Evolutionary conservation across 306 rosid genomes (phyloP), one percentile per base, ranked within the genome.

Genomic region (Trifolium fragiferum): DNA sequence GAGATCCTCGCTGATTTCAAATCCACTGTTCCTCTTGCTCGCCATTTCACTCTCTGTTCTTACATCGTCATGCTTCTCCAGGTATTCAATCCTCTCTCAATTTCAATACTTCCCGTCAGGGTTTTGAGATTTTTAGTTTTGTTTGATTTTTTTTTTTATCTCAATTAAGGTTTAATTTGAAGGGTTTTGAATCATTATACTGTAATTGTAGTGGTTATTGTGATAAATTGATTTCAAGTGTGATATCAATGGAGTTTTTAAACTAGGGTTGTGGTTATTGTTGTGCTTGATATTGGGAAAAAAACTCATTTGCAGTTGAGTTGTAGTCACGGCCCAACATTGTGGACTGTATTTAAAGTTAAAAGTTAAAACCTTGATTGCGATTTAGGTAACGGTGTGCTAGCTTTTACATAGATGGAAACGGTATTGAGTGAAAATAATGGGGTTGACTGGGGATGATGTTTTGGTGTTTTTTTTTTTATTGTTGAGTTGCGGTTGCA

Each of bases 1-100:
- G 93, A 91, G 70, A 86, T 90, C 84, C 40, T 86, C 71, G 66
- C 83, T 32, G 95, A 94, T 55, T 92, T 94, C 86, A 76, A 66
- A 73, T 70, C 97, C 72, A 58, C 72, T 12, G 44, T 92, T 82
- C 72, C 89, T 16, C 64, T 58, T 62, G 37, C 58, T 65, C 91
- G 89, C 51, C 89, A 89, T 76, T 94, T 87, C 82, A 64, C 86
- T 40, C 72, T 90, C 57, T 92, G 90, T 84, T 88, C 92, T 58
- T 90, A 92, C 44, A 73, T 94, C 73, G 74, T 88, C 47, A 8
- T 85, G 72, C 92, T 94, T 53, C 70, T 94, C 4, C 86, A 92
- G 97, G 99, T 73, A 61, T 10, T 66, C 13, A 20, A 43, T 12
- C 32, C 7, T 50, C 16, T 30, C 9, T 47, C 46, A 6, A 8